phyloP scores from a whole-genome alignment of 768 basidiomycete species.

The Termitomyces sp. region DNA sequence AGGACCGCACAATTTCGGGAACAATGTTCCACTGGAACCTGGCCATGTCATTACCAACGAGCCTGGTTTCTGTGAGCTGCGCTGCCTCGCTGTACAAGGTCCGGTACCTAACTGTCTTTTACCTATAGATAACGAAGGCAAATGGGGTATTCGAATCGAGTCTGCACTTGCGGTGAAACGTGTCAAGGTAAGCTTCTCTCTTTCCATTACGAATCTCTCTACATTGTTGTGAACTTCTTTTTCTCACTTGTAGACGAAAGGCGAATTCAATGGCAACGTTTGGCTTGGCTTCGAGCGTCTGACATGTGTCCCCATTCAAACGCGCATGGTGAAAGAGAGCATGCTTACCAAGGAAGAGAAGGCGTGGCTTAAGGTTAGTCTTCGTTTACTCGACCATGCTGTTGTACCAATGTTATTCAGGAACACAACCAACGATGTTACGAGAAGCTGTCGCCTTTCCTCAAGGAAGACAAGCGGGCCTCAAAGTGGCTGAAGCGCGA shows the following conservation, averaged over 20 bases:
- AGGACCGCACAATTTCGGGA: constrained; percentile 78
- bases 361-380: constrained; percentile 74
- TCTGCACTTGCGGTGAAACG: constrained; percentile 7
- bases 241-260: constrained; percentile 54
- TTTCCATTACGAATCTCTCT: background rate
- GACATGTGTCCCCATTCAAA: constrained; percentile 93
- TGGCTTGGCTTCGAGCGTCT: constrained; percentile 93
- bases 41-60: constrained; percentile 95
- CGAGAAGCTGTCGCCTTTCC: constrained; percentile 58
- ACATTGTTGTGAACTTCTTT: background rate
- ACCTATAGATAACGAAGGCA: constrained; percentile 62
- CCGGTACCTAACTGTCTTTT: constrained; percentile 13
- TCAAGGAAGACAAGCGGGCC: constrained; percentile 80
- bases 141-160: constrained; percentile 93
- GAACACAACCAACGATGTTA: constrained; percentile 80
- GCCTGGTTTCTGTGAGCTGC: constrained; percentile 80
- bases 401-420: constrained; percentile 29
- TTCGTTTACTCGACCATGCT: constrained; percentile 1
- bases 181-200: constrained; percentile 1
- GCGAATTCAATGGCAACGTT: constrained; percentile 65
- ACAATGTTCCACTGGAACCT: constrained; percentile 64
- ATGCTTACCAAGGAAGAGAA: constrained; percentile 87
- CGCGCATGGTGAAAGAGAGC: constrained; percentile 79
- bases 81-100: constrained; percentile 4
- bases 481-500: constrained; percentile 79